Base-by-base conservation (phyloP, 1,284 basidiomycete genomes). In the Heterobasidion irregulare region DNA sequence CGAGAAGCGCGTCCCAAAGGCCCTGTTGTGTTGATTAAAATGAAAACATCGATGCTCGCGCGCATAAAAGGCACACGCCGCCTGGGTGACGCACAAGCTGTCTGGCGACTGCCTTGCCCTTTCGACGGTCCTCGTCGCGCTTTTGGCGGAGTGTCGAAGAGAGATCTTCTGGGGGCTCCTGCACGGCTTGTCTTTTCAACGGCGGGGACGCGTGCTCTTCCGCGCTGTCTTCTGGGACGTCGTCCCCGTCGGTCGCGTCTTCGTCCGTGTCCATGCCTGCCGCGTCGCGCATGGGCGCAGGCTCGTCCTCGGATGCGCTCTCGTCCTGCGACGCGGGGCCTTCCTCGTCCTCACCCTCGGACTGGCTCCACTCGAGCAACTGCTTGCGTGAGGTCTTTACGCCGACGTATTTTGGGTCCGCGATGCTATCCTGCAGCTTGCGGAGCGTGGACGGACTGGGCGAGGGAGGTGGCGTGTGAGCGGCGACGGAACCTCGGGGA, bases 1-100 rank as follows among this genome's bases (percentile, higher is more conserved):
- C 92, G 41, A 97, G 77, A 38, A 97, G 74, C 6, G 78, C 77
- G 66, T 96, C 92, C 84, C 92, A 96, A 35, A 94, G 72, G 6
- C 77, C 75, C 92, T 96, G 26, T 16, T 16, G 26, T 44, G n/a
- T n/a, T n/a, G n/a, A 47, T 13, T 47, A 32, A 41, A 41, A 41
- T 15, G 32, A 49, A 3, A 49, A 33, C 47, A 33, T n/a, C 15
- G 15, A 9, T 18, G 6, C 8, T 33, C 32, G 47, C 15, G 16
- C 8, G 47, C 32, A 49, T 26, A 8, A 26, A 49, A 33, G 18
- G 47, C 8, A 9, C 34, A 43, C 1, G 10, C 16, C 26, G 26
- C 2, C 0, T 5, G 26, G 26, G n/a, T n/a, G 38, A 8, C 86
- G 61, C 64, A 90, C 94, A 56, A 92, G 80, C 71, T 98, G 94